Evolutionary conservation across 331 rosid genomes (phyloP).

Genomic region (Phaseolus coccineus): DNA sequence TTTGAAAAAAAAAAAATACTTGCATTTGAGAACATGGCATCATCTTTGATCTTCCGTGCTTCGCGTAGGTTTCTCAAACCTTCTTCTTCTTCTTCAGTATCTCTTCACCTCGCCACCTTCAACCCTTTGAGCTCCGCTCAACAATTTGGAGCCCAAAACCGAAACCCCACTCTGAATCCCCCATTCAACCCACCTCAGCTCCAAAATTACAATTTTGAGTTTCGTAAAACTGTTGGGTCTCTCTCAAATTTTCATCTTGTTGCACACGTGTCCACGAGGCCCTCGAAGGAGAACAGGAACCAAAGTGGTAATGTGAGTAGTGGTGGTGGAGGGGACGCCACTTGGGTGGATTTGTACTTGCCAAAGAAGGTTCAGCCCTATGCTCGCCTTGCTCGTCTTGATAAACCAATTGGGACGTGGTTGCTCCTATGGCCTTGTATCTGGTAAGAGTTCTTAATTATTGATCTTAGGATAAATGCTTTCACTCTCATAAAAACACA

Average conservation of each 20-base stretch:
- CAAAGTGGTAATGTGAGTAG: slow-evolving; percentile 31
- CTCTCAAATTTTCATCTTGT: slow-evolving; percentile 46
- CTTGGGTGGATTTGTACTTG: slow-evolving; percentile 79
- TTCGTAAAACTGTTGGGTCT: slow-evolving; percentile 26
- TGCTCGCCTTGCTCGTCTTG: slow-evolving; percentile 94
- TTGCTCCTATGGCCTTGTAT: slow-evolving; percentile 93
- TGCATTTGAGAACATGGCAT: slow-evolving; percentile 49
- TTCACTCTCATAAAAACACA: slow-evolving; percentile 8
- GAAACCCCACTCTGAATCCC: slow-evolving; percentile 17
- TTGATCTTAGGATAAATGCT: background rate
- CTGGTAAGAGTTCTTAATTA: slow-evolving; percentile 58
- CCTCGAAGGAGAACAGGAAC: slow-evolving; percentile 52
- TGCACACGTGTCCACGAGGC: slow-evolving; percentile 52
- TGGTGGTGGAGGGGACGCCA: slow-evolving; percentile 35
- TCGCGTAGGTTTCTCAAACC: slow-evolving; percentile 57
- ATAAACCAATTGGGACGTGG: slow-evolving; percentile 96
- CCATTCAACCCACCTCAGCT: slow-evolving; percentile 39
- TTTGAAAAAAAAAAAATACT: background rate
- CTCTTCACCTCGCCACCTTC: slow-evolving; percentile 34
- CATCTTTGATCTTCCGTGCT: slow-evolving; percentile 50
- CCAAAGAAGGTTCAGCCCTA: slow-evolving; percentile 72
- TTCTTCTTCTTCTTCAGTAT: slow-evolving; percentile 17
- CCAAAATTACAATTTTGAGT: slow-evolving; percentile 34
- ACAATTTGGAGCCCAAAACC: slow-evolving; percentile 25
- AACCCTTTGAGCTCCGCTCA: slow-evolving; percentile 46